Base-by-base conservation (phyloP, 805 yeast genomes). In the Yamadazyma scolyti region DNA sequence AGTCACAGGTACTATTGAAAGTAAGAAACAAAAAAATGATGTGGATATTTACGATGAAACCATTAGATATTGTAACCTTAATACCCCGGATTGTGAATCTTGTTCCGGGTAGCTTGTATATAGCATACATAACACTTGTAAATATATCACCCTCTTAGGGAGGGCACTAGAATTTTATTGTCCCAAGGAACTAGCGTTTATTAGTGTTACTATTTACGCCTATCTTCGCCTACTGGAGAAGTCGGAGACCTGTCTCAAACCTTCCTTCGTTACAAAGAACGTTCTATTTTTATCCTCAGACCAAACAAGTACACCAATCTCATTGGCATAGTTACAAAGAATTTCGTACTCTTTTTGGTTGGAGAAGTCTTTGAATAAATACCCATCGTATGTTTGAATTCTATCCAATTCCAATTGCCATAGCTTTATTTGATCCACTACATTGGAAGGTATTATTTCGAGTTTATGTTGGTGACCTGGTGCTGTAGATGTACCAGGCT, bases 361-460 rank as follows among this genome's bases (percentile, higher is more conserved):
- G 15, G 80, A 68, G 54, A 93, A 93, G 46, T 90, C 96, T 35
- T 86, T 81, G 61, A 85, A 93, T 27, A 93, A 58, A 37, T 81
- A 88, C 0, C 99, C 99, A 17, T 80, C 86, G 30, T 77, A 83
- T 1, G 93, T 75, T 44, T 83, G 79, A 42, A 93, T 85, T 58
- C 99, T 75, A 55, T 93, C 97, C 61, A 89, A 60, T 54, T 93
- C 99, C 38, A 93, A 66, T 62, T 93, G 97, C 99, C 99, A 93
- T 31, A 93, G 68, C 52, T 79, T 81, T 46, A 93, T 85, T 55
- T 93, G 99, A 58, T 93, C 99, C 1, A 86, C 84, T n/a, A 93
- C 95, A 0, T 96, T 93, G 0, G 97, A 96, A 3, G 97, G 97
- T 5, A 84, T 54, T 9, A 93, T 64, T 49, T 80, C 79, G 36